Evolutionary conservation across 2,329 filamentous ascomycete genomes (phyloP), one percentile per base, ranked within the genome.

Genomic region (Penicillium nordicum): DNA sequence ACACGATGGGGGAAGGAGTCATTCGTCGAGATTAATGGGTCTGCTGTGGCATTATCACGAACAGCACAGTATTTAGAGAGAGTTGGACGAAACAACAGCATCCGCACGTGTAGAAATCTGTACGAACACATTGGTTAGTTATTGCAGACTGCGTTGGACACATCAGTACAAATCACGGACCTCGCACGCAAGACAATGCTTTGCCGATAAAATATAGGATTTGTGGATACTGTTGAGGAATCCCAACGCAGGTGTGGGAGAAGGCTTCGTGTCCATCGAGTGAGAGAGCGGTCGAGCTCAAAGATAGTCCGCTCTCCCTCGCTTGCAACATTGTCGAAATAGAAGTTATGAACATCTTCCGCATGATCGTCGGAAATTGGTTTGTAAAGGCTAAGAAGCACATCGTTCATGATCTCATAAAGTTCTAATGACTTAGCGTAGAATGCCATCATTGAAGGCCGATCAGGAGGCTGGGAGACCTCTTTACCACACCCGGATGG

Each of bases 371-470:
- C 69, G 0, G 61, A 53, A 3, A 59, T 41, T 5, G 67, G 63
- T 18, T 65, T 69, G 42, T 72, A 71, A 2, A 71, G 41, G 37
- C 63, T 70, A 7, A 72, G 56, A 2, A 73, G 57, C 2, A 73
- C 66, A 32, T 74, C 67, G 44, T 73, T 69, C 53, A 74, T 53
- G 11, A 74, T 73, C 30, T 73, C 68, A 53, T 72, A 74, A 3
- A 74, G 56, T 40, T 72, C 69, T 10, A 73, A 60, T 0, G 71
- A 68, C 30, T 68, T 66, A 18, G 65, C 63, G 38, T 68, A 74
- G 44, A 73, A 74, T 1, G 65, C 64, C 59, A 72, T 68, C 18
- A 68, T 58, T 1, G 70, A 71, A 6, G 69, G 67, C 11, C 54
- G 59, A n/a, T 63, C 59, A 0, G 50, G 42, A 5, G 66, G 65